Evolutionary conservation across 2,329 filamentous ascomycete genomes (phyloP), one percentile per base, ranked within the genome.

Genomic region (Cytospora piceicola): DNA sequence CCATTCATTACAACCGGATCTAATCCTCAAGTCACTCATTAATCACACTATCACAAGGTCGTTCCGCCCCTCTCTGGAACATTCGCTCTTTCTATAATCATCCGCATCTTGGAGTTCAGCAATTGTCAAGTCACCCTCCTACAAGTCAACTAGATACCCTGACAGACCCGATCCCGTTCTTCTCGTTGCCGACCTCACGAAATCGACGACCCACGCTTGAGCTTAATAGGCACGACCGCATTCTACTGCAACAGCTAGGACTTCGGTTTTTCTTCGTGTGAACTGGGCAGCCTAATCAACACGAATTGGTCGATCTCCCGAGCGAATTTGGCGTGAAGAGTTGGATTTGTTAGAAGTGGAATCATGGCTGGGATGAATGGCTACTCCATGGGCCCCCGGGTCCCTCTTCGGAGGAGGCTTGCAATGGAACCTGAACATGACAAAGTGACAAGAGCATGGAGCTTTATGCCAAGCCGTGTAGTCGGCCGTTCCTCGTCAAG

Each of bases 1-100:
- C 78, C 85, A 81, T 79, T 86, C 83, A 73, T 85, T 85, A 80
- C 70, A 70, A 74, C 72, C 68, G 39, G 54, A n/a, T 46, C 61
- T 63, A 42, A 57, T 63, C 61, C 67, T 66, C 63, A 67, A 75
- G 74, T 75, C 75, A 67, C 70, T 77, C 76, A 68, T 77, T 77
- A 49, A 49, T 57, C 53, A 58, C 46, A 57, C 77, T 24, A 49
- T 57, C 53, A 58, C 46, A 57, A 29, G 56, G 53, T 67, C 49
- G 63, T 68, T 67, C 54, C 64, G 53, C 57, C 46, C 46, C 22
- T 39, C 61, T 59, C 49, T 39, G 59, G 56, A 67, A 61, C 57
- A 65, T 57, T 52, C 67, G 53, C 64, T 70, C 69, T 54, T 66
- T 70, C 34, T 53, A 30, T 54, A 55, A 63, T 59, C 51, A 39